Base-by-base conservation (phyloP, 768 basidiomycete species). In the Asterophora lycoperdoides region DNA sequence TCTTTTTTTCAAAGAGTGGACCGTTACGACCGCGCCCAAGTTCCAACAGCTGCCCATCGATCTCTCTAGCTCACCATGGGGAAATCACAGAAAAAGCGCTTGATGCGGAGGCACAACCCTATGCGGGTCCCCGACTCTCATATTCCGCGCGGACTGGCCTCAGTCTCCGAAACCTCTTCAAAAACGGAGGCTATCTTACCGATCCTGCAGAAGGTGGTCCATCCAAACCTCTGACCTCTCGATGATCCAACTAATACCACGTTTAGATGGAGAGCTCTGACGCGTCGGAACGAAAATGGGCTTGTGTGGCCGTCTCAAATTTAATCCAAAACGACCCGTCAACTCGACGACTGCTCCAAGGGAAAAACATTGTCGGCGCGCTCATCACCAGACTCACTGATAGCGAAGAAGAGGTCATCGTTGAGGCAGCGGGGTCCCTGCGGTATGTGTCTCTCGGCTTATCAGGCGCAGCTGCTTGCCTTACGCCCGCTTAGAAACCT, bases 241-340 rank as follows among this genome's bases (percentile, higher is more conserved):
- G 18, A 5, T 48, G 35, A 44, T 46, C 44, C n/a, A n/a, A n/a
- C n/a, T 52, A 26, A 51, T 20, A 33, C 7, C 17, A 11, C n/a
- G 4, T 14, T 33, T 60, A 91, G 89, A 83, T 93, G 76, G 80
- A 83, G 59, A 83, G 84, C 64, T 57, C 80, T 5, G 91, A 95
- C 56, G 74, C 78, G 7, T 68, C 77, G 1, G 94, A 97, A 56
- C 81, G 94, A 45, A 90, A 91, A 63, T 96, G 92, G 93, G 92
- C 93, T 3, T 95, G 93, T 64, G 92, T 93, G 18, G 93, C 93
- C 1, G 87, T 95, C n/a, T 93, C 90, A 9, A 95, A 91, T 65
- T 72, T 97, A 41, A 95, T 95, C 53, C 89, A 93, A 64, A 95
- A 95, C 56, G 94, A 97, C 65, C 87, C 93, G 15, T 90, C 91